Percentiles rank a stretch among this genome's conserved stretches.
Evolutionary conservation across 2,329 filamentous ascomycete genomes (phyloP).

Genomic region (Sporothrix variecibatus): DNA sequence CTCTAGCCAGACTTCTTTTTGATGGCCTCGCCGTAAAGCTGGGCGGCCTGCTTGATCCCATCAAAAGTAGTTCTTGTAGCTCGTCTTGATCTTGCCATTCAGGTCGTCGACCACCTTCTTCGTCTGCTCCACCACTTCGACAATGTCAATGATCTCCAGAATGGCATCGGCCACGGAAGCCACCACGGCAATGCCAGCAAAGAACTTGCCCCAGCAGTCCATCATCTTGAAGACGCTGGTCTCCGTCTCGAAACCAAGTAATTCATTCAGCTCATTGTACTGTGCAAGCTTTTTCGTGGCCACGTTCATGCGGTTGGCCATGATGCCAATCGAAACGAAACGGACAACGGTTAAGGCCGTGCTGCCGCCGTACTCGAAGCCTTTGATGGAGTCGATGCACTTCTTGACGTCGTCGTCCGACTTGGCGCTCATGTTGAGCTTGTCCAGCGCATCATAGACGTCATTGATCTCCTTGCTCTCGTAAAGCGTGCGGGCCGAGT

Average conservation of each 20-base stretch:
- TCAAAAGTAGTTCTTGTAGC: neutral
- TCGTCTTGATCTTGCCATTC: neutral
- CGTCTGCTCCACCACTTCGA: neutral
- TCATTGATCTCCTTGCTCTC: neutral
- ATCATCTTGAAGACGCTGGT: neutral
- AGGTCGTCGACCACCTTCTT: neutral
- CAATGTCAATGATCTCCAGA: neutral
- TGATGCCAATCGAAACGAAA: neutral
- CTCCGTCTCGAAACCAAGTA: neutral
- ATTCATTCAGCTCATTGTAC: neutral
- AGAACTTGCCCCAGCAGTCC: constrained; percentile 1
- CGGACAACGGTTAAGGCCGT: neutral
- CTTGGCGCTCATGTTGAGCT: neutral
- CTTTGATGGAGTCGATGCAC: neutral
- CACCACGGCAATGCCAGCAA: neutral
- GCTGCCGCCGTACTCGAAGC: neutral
- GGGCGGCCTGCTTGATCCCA: neutral
- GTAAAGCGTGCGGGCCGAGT: neutral
- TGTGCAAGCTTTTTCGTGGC: neutral
- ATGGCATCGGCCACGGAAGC: neutral
- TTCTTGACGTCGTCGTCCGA: neutral
- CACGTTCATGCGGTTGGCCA: neutral
- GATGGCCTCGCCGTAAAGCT: neutral
- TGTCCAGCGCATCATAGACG: neutral
- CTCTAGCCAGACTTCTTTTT: neutral